phyloP scores from a whole-genome alignment of 1,284 basidiomycete species.

The Anthracocystis setariae region DNA sequence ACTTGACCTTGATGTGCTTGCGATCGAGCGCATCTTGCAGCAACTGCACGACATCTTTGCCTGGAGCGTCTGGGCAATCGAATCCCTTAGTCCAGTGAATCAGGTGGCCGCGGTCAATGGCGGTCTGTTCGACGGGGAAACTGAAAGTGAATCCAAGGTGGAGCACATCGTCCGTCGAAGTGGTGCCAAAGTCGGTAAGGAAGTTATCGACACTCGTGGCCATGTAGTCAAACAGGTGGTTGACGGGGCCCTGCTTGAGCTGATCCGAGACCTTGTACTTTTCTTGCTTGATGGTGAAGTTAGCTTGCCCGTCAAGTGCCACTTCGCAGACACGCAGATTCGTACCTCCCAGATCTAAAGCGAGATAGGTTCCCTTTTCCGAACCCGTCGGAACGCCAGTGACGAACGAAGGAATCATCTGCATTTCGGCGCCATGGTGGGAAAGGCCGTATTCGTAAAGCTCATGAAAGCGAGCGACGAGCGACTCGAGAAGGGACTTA shows the following conservation, averaged over 20 bases:
- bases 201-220: conserved; percentile 95
- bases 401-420: conserved; percentile 64
- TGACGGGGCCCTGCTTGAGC: conserved; percentile 59
- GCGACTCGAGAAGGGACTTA: conserved; percentile 41
- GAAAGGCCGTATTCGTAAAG: conserved; percentile 56
- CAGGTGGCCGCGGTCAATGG: conserved; percentile 86
- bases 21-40: conserved; percentile 92
- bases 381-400: conserved; percentile 60
- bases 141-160: conserved; percentile 80
- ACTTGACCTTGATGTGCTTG: conserved; percentile 92
- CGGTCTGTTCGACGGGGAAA: conserved; percentile 90
- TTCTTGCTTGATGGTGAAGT: conserved; percentile 78
- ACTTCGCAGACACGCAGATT: conserved; percentile 86
- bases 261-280: conserved; percentile 64
- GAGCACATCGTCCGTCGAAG: conserved; percentile 60
- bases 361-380: conserved; percentile 63
- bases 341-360: conserved; percentile 63
- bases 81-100: conserved; percentile 68
- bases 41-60: conserved; percentile 89
- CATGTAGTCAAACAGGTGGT: conserved; percentile 76
- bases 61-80: conserved; percentile 74
- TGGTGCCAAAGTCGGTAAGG: conserved; percentile 76
- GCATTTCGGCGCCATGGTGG: conserved; percentile 60
- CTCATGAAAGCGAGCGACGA: conserved; percentile 53
- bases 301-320: conserved; percentile 84